A percentile compares a stretch with the other conserved stretches of the same genome.
Evolutionary conservation across 176 grass and related monocot species (phyloP).

Genomic region (Musa acuminata): DNA sequence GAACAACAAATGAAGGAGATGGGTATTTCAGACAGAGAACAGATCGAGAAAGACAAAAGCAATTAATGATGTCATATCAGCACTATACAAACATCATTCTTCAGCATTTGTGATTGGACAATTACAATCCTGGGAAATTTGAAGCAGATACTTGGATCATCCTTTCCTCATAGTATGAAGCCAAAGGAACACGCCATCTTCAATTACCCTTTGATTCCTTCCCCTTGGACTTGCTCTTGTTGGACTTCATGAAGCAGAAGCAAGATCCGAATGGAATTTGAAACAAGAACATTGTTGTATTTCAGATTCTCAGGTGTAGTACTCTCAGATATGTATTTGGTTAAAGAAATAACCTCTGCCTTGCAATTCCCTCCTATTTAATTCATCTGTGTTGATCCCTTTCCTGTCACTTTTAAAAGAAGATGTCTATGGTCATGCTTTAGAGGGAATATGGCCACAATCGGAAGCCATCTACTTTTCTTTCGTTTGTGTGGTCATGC

Average conservation of each 20-base stretch:
- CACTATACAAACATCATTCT: slow-evolving; percentile 9
- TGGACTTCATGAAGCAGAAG: slow-evolving; percentile 44
- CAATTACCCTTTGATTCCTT: slow-evolving; percentile 8
- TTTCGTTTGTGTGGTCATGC: not conserved
- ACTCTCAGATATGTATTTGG: slow-evolving; percentile 10
- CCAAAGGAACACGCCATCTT: not conserved
- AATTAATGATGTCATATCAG: slow-evolving; percentile 12
- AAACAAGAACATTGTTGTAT: slow-evolving; percentile 36
- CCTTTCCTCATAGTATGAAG: not conserved
- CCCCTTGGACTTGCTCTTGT: slow-evolving; percentile 28
- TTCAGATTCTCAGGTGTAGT: not conserved
- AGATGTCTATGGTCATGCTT: not conserved
- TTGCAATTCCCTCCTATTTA: slow-evolving; percentile 7
- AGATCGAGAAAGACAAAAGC: slow-evolving; percentile 38
- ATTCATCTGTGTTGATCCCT: slow-evolving; percentile 20
- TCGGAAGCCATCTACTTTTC: not conserved
- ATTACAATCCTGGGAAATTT: not conserved
- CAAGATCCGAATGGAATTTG: slow-evolving; percentile 51
- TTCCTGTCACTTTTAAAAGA: slow-evolving; percentile 2
- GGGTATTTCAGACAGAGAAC: slow-evolving; percentile 49
- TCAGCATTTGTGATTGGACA: not conserved
- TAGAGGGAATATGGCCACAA: not conserved
- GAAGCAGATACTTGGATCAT: not conserved
- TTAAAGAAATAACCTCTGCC: not conserved
- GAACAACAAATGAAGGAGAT: slow-evolving; percentile 95